Evolutionary conservation across 2,329 filamentous ascomycete species (phyloP), one percentile per base, ranked within the genome.

Genomic region (Fulvia fulva): DNA sequence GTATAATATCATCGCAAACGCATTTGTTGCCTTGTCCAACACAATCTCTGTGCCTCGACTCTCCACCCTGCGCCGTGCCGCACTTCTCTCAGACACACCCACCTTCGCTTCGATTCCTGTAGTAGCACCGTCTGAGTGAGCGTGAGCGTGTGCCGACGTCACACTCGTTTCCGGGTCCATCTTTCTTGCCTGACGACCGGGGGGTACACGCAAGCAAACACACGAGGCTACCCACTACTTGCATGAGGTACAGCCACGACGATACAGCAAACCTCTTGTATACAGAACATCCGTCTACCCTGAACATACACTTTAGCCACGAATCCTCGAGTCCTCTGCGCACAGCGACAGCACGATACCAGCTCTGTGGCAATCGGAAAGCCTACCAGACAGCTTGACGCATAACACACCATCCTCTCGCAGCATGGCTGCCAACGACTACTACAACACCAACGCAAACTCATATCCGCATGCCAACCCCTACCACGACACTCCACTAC

Each of bases 371-470:
- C 37, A 32, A 26, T 5, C 25, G 21, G 49, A 22, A 51, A n/a
- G 19, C 25, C 49, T 23, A 23, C 30, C 19, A 22, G 4, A 53
- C 11, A 26, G 44, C 44, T 25, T 47, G 25, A 47, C 9, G 25
- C 19, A 37, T 25, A 41, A 2, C 30, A 34, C 37, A 41, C 3
- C 4, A 41, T 41, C 37, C 37, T 41, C 5, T 47, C 44, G 44
- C 19, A 46, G 19, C 45, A 66, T 66, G 64, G 60, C 64, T 26
- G 62, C 64, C 45, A 60, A 63, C 55, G 60, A 89, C 75, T 89
- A 89, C 75, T 78, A 80, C 61, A 75, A 71, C 72, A 69, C 72
- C 67, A 66, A 68, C 69, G 62, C 69, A 72, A 62, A 68, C 68
- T 68, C 69, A 68, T 32, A 41, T n/a, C 37, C 8, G 3, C 67